Evolutionary conservation across 1,284 basidiomycete species (phyloP).

Genomic region (Psilocybe mexicana): DNA sequence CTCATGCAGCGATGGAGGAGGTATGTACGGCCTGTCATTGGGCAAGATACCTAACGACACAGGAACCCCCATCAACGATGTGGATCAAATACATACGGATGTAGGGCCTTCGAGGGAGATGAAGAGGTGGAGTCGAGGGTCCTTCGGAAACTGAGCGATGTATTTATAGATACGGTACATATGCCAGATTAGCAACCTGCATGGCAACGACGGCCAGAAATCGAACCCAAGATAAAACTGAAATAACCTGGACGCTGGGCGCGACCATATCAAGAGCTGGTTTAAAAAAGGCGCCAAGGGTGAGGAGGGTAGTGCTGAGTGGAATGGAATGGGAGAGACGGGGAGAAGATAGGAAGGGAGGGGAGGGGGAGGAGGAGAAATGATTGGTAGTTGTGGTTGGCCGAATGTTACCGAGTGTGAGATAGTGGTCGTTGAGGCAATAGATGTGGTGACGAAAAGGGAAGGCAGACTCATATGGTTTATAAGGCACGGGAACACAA

Average conservation of each 20-base stretch:
- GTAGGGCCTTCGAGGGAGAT: too few species aligned
- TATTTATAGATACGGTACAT: conserved; percentile 2
- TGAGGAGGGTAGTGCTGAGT: background rate
- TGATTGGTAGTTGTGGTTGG: background rate
- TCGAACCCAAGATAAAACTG: background rate
- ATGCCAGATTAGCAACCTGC: background rate
- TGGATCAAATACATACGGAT: background rate
- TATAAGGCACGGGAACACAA: conserved; percentile 20
- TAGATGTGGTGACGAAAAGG: conserved; percentile 9
- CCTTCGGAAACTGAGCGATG: background rate
- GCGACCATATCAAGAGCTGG: background rate
- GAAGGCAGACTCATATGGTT: conserved; percentile 8
- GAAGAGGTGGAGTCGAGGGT: background rate
- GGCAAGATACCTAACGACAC: background rate
- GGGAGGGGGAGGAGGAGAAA: background rate
- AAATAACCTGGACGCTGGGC: background rate
- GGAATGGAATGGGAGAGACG: background rate
- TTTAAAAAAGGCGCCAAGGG: background rate
- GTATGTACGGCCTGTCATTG: background rate
- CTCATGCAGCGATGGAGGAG: background rate
- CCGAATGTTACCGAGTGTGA: conserved; percentile 13
- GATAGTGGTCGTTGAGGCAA: conserved; percentile 9
- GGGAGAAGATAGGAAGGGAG: background rate
- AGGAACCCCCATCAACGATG: background rate
- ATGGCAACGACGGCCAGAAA: conserved; percentile 5